Conservation (phyloP, 192 early-diverging fungal species). For the Rhizoclosmatium sp. region DNA sequence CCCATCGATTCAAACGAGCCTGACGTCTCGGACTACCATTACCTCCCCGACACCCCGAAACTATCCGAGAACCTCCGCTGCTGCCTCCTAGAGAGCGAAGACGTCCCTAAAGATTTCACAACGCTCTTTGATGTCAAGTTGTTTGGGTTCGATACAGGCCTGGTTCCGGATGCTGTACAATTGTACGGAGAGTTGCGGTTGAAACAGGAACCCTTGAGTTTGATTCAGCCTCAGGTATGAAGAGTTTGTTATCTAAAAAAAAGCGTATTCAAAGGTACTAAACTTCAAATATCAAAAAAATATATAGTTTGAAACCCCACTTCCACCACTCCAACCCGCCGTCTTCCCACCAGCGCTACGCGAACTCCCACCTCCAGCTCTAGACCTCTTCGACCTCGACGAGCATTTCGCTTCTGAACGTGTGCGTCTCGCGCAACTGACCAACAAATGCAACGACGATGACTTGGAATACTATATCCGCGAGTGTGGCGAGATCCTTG, state of each 20-base stretch:
- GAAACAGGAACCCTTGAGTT: slow-evolving; percentile 63
- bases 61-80: slow-evolving; percentile 59
- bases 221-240: slow-evolving; percentile 66
- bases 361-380: slow-evolving; percentile 65
- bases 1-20: slow-evolving; percentile 70
- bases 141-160: slow-evolving; percentile 63
- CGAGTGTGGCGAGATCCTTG: slow-evolving; percentile 67
- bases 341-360: slow-evolving; percentile 64
- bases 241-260: neutral
- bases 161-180: slow-evolving; percentile 60
- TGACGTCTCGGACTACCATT: slow-evolving; percentile 71
- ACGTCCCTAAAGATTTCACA: slow-evolving; percentile 74
- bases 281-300: too few relatives aligned
- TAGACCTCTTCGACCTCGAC: slow-evolving; percentile 72
- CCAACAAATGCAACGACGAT: slow-evolving; percentile 71
- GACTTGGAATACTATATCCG: slow-evolving; percentile 72
- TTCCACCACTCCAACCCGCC: slow-evolving; percentile 67
- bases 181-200: slow-evolving; percentile 59
- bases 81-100: slow-evolving; percentile 71
- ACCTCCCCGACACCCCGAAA: slow-evolving; percentile 59
- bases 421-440: slow-evolving; percentile 62
- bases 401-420: slow-evolving; percentile 65
- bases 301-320: slow-evolving; percentile 67
- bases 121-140: slow-evolving; percentile 63
- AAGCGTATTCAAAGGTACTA: neutral